phyloP scores from a whole-genome alignment of 2,329 filamentous ascomycete species.

The Aaosphaeria pasadenensis region DNA sequence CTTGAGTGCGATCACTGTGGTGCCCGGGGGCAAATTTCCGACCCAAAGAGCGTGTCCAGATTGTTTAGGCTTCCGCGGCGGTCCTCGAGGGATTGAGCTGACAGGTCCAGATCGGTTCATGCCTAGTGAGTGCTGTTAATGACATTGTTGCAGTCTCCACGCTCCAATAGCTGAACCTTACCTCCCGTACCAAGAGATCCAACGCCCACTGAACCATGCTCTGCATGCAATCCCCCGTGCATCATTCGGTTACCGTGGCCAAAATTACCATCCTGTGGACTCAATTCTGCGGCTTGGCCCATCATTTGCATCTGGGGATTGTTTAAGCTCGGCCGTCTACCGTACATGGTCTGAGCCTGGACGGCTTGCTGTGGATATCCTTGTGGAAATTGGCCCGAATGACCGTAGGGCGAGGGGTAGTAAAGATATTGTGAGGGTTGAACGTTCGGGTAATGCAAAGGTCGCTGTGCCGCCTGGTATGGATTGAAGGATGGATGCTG shows the following conservation, averaged over 20 bases:
- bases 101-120: conserved; percentile 18
- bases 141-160: background rate
- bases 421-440: conserved; percentile 34
- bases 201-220: conserved; percentile 10
- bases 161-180: conserved; percentile 8
- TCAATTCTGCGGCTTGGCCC: conserved; percentile 18
- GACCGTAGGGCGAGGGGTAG: conserved; percentile 31
- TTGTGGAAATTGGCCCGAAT: conserved; percentile 24
- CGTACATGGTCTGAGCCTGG: conserved; percentile 24
- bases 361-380: conserved; percentile 20
- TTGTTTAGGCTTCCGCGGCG: conserved; percentile 64
- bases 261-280: conserved; percentile 18
- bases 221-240: conserved; percentile 12
- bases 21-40: conserved; percentile 84
- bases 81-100: conserved; percentile 54
- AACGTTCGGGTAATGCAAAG: conserved; percentile 28
- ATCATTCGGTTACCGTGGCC: conserved; percentile 10
- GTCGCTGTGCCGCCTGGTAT: conserved; percentile 23
- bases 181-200: conserved; percentile 12
- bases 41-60: conserved; percentile 93
- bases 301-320: conserved; percentile 13
- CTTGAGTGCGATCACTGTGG: conserved; percentile 79
- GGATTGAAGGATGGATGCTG: conserved; percentile 21
- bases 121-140: conserved; percentile 8
- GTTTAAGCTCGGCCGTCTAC: conserved; percentile 25